phyloP scores from a whole-genome alignment of 805 yeast genomes.

The Middelhovenomyces tepae region DNA sequence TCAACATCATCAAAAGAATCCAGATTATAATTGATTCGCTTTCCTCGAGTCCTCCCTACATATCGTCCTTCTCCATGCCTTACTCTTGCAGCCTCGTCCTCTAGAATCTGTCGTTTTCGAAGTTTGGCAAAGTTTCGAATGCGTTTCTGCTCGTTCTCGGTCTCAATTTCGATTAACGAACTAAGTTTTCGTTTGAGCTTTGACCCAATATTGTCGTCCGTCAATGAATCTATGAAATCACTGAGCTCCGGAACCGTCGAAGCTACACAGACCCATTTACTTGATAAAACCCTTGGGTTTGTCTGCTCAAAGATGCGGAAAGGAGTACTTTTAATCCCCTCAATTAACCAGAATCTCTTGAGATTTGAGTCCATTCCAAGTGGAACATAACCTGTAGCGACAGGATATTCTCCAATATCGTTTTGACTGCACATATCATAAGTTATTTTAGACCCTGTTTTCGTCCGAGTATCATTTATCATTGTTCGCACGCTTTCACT shows the following conservation, averaged over 20 bases:
- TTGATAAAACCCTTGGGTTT: too few relatives aligned
- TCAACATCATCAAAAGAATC: too few relatives aligned
- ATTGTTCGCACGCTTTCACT: conserved; percentile 23
- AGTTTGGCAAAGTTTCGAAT: conserved; percentile 8
- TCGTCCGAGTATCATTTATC: conserved; percentile 13
- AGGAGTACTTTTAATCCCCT: too few relatives aligned
- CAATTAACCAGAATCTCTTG: too few relatives aligned
- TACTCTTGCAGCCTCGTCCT: conserved; percentile 15
- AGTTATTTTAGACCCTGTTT: conserved; percentile 15
- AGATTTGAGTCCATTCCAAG: too few relatives aligned
- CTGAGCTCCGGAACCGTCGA: too few relatives aligned
- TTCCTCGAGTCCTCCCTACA: conserved; percentile 26
- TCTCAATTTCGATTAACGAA: conserved; percentile 15
- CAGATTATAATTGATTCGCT: conserved; percentile 20
- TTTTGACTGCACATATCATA: conserved; percentile 18
- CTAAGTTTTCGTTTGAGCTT: conserved; percentile 5
- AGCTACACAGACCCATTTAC: too few relatives aligned
- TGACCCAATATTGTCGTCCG: too few relatives aligned
- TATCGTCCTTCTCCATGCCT: conserved; percentile 24
- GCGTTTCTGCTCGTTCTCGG: conserved; percentile 15
- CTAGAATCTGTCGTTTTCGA: conserved; percentile 11
- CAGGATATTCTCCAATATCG: conserved; percentile 18
- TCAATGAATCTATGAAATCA: too few relatives aligned
- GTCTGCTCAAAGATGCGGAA: too few relatives aligned
- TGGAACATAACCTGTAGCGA: conserved; percentile 5